Evolutionary conservation across 129 eudicot genomes (phyloP).

Genomic region (Escallonia rubra): DNA sequence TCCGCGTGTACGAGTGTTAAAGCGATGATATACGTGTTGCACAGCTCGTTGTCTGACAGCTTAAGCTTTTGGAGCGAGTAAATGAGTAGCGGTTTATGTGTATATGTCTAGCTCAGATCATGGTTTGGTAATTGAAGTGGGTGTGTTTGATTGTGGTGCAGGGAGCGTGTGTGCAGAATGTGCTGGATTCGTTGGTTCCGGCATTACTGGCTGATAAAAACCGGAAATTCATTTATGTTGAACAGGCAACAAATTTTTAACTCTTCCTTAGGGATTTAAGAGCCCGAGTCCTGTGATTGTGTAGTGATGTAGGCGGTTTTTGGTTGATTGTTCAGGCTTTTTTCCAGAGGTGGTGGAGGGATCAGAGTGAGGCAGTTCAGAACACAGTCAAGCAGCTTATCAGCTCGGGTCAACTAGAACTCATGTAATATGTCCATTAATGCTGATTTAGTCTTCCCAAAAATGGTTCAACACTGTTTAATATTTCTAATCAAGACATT

Average conservation of each 20-base stretch:
- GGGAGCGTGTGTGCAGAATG: conserved; percentile 90
- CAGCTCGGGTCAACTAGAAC: conserved; percentile 26
- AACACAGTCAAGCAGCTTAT: conserved; percentile 13
- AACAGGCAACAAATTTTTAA: conserved; percentile 38
- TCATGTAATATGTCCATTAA: conserved; percentile 9
- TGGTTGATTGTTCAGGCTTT: conserved; percentile 18
- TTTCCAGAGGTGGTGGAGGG: conserved; percentile 38
- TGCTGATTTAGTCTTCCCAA: too few species aligned
- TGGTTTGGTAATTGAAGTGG: not conserved
- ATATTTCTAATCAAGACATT: not conserved
- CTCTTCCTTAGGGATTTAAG: not conserved
- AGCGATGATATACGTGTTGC: not conserved
- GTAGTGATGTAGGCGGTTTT: not conserved
- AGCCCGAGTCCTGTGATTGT: not conserved
- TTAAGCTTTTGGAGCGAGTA: too few species aligned
- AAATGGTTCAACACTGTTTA: too few species aligned
- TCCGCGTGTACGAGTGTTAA: not conserved
- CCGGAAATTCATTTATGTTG: conserved; percentile 74
- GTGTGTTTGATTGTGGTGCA: conserved; percentile 16
- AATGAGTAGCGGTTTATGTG: not conserved
- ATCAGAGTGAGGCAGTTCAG: conserved; percentile 19
- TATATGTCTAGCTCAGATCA: too few species aligned
- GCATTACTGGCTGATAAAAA: conserved; percentile 77
- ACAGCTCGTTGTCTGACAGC: too few species aligned
- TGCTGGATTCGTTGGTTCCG: conserved; percentile 74